Evolutionary conservation across 305 asterid genomes (phyloP), one percentile per base, ranked within the genome.

Genomic region (Rubia peregrina): DNA sequence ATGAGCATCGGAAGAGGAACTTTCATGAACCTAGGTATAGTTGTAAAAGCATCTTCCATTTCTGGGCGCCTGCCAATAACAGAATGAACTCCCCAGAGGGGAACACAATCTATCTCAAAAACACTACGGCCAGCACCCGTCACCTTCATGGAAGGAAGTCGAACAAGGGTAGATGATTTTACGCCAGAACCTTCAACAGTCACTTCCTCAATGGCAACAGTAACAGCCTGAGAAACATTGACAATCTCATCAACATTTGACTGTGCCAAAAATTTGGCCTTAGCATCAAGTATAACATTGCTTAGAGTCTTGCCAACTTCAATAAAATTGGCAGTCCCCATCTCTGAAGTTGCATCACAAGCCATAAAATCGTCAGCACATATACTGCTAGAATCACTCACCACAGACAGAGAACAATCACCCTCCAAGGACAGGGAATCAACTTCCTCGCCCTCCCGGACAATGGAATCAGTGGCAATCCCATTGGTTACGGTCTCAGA

Each of bases 11-110:
- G 72, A 26, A 88, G 72, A 26, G 97, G 97, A 48, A 91, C 78
- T 62, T 80, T 87, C 75, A 87, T 24, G 61, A 90, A 83, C 77
- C 92, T 85, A 65, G 99, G 99, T 71, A 88, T 78, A 40, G 86
- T 68, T 17, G 90, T 81, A 13, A 83, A 74, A 0, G 97, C 87
- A 36, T 94, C 99, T 82, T 94, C 98, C 99, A 94, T 94, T 83
- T 94, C 99, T 7, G 95, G 95, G 49, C 99, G 82, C 85, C 97
- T 82, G 36, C 99, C 99, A 65, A 95, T 85, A 24, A 95, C 73
- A 19, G 97, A 95, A 13, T 82, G 77, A 71, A 75, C 55, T 14
- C 99, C 99, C 99, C 99, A 94, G 2, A 89, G 86, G 38, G 99
- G 99, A 62, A 91, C 89, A 56, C 76, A 89, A 44, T 91, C 99